Percentiles rank a stretch among this genome's conserved stretches.
phyloP scores from a whole-genome alignment of 1,284 basidiomycete species.

The Mixia osmundae region DNA sequence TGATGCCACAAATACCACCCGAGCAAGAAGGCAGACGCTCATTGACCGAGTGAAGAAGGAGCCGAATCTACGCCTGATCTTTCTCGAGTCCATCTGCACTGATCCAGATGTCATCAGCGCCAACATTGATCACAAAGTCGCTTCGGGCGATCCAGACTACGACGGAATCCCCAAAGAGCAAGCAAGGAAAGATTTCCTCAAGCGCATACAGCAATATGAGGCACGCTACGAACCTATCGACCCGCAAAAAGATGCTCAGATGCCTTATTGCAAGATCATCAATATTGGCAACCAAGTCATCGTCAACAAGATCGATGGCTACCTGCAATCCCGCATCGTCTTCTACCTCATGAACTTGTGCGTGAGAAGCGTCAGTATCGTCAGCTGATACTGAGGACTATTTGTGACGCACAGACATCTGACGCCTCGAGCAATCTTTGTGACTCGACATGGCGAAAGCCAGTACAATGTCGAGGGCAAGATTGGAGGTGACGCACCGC shows the following conservation, averaged over 20 bases:
- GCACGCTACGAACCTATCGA: constrained; percentile 79
- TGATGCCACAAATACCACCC: constrained; percentile 89
- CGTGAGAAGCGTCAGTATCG: background rate
- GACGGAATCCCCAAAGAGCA: constrained; percentile 61
- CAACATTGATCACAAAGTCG: constrained; percentile 87
- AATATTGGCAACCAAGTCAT: constrained; percentile 11
- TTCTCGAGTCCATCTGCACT: constrained; percentile 82
- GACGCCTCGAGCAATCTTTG: constrained; percentile 87
- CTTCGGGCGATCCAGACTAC: constrained; percentile 93
- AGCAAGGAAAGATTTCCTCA: constrained; percentile 72
- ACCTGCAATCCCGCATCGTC: constrained; percentile 84
- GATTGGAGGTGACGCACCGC: constrained; percentile 80
- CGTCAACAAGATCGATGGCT: constrained; percentile 31
- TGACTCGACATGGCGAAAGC: constrained; percentile 95
- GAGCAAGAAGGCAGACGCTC: constrained; percentile 43
- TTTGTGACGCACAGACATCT: constrained; percentile 35
- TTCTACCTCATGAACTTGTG: constrained; percentile 82
- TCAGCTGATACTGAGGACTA: background rate
- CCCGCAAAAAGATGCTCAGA: constrained; percentile 39
- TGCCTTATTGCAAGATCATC: constrained; percentile 64
- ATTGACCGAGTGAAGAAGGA: constrained; percentile 63
- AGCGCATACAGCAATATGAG: constrained; percentile 81
- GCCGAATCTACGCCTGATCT: constrained; percentile 70
- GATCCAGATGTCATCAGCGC: constrained; percentile 82
- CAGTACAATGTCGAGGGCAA: constrained; percentile 91